Conservation (phyloP, 2,329 filamentous ascomycete genomes). For the Grosmannia serpens region DNA sequence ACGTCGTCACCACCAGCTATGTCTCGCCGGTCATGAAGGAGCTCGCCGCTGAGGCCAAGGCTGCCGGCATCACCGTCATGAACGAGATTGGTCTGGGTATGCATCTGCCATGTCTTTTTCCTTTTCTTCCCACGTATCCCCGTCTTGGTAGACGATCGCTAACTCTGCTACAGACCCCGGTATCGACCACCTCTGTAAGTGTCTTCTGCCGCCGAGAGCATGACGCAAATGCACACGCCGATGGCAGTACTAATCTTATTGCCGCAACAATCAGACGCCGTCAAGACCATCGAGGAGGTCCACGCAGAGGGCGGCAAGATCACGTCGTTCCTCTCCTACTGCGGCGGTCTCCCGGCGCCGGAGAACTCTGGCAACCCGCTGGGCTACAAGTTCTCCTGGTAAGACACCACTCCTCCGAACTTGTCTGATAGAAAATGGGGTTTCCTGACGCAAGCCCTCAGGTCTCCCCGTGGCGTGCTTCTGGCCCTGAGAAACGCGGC, state of each 20-base stretch:
- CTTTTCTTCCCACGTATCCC: no score
- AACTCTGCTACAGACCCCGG: slow-evolving; percentile 40
- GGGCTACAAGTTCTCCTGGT: slow-evolving; percentile 81
- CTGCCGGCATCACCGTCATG: slow-evolving; percentile 91
- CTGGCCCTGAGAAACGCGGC: slow-evolving; percentile 80
- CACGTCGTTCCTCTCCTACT: slow-evolving; percentile 69
- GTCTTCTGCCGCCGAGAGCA: neutral
- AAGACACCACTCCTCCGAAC: neutral
- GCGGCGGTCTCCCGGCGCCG: slow-evolving; percentile 62
- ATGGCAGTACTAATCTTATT: neutral
- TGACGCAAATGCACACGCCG: neutral
- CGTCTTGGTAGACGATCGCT: neutral
- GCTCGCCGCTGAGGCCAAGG: slow-evolving; percentile 71
- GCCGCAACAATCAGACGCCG: slow-evolving; percentile 46
- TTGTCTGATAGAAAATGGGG: neutral
- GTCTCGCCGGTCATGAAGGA: slow-evolving; percentile 87
- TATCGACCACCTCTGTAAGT: slow-evolving; percentile 51
- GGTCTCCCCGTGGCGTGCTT: slow-evolving; percentile 68
- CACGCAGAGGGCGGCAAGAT: slow-evolving; percentile 82
- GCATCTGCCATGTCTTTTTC: neutral
- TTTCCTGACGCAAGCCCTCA: neutral
- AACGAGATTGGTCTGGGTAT: slow-evolving; percentile 71
- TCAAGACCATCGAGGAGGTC: slow-evolving; percentile 82
- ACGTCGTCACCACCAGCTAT: slow-evolving; percentile 93
- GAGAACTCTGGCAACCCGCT: slow-evolving; percentile 80